A percentile compares a stretch with the other conserved stretches of the same genome.
These are phyloP conservation scores for Termitomyces sp. DNA, from an alignment of 768 basidiomycete genomes.

Conservation along the genomic window DNA sequence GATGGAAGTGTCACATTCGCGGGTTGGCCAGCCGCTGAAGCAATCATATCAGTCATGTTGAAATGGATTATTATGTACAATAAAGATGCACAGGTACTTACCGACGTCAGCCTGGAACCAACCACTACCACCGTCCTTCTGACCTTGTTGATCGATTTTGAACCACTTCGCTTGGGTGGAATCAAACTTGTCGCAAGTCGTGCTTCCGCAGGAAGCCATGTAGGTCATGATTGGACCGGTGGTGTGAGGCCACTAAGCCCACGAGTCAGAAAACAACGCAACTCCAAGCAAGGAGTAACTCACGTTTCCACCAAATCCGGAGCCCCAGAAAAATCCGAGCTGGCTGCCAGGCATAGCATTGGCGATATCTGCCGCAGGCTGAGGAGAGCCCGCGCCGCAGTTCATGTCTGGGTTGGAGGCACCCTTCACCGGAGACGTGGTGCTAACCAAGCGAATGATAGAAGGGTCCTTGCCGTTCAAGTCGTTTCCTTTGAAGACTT, in stretches of 20 bases:
- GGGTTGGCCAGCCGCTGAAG: conserved; percentile 32
- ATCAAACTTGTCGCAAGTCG: conserved; percentile 56
- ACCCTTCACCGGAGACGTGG: conserved; percentile 42
- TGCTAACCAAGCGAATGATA: conserved; percentile 35
- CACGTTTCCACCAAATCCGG: conserved; percentile 17
- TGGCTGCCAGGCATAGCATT: conserved; percentile 28
- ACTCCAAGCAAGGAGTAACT: conserved; percentile 6
- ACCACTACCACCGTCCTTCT: conserved; percentile 17
- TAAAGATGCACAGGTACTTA: conserved; percentile 23
- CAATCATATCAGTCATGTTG: not conserved
- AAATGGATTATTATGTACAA: not conserved
- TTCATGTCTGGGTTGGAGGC: conserved; percentile 51
- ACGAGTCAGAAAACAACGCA: not conserved
- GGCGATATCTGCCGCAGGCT: conserved; percentile 41
- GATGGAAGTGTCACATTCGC: conserved; percentile 39
- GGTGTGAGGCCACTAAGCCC: conserved; percentile 41
- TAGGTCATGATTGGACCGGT: conserved; percentile 72
- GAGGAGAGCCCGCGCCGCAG: conserved; percentile 51
- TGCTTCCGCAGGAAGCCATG: conserved; percentile 56
- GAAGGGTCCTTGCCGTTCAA: conserved; percentile 23
- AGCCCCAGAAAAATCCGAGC: conserved; percentile 1
- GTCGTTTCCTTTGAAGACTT: conserved; percentile 29
- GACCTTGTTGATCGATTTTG: conserved; percentile 58
- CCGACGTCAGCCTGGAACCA: conserved; percentile 56
- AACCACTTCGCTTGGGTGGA: conserved; percentile 61